Evolutionary conservation across 1,139 yeast species (phyloP), one percentile per base, ranked within the genome.

Genomic region (Schizosaccharomyces versatilis): DNA sequence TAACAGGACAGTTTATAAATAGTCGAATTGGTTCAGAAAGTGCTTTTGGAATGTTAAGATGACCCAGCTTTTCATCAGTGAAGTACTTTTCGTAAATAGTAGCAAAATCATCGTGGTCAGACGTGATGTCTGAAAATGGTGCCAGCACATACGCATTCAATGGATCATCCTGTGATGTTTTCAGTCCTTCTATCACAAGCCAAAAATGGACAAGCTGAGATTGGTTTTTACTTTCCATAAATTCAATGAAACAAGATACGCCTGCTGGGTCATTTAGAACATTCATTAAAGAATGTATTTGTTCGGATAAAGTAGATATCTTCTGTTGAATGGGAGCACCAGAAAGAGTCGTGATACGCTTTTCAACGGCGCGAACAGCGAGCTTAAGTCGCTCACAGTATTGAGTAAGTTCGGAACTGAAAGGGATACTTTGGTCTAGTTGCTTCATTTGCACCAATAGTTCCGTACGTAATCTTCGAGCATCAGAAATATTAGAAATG

Each of bases 171-270:
- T 38, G 52, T 1, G 52, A 39, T 39, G 19, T 38, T 49, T 49
- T 49, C 10, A 49, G n/a, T 32, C 52, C 52, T 49, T 49, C 52
- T 10, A 49, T 38, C 17, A 49, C 52, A 15, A 49, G 36, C 52
- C 52, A 49, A 36, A 49, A 49, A 38, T 49, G 52, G 10, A 49
- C 15, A 14, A 36, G 12, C 15, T 38, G 52, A 2, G 42, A 39
- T 9, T 38, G 36, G 6, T 49, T 9, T 15, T 17, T 49, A 6
- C 52, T 32, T 38, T 49, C 52, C 52, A 49, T 49, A 49, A 49
- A 49, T 39, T 49, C 52, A 7, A 39, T 8, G 14, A 49, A 49
- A 36, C 42, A 49, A 7, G 52, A 49, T 9, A 49, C 42, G 6
- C 32, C 52, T 7, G 52, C 41, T 8, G 52, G 38, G 14, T 49